phyloP scores from a whole-genome alignment of 495 filamentous ascomycete genomes.

The Massariosphaeria phaeospora region DNA sequence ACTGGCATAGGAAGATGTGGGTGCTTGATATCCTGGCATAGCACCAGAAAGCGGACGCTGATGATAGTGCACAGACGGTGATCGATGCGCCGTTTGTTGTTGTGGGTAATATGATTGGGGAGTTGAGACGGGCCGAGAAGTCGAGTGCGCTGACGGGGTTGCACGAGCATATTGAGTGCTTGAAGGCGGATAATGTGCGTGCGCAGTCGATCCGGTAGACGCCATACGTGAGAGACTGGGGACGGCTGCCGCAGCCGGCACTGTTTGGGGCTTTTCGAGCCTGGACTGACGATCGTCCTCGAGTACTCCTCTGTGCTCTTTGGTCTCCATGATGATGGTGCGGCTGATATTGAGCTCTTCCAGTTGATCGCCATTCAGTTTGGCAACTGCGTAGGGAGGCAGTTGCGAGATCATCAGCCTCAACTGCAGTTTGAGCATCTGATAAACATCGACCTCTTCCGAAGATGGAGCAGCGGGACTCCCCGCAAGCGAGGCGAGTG shows the following conservation, averaged over 20 bases:
- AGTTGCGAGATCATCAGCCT: constrained; percentile 65
- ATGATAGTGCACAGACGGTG: constrained; percentile 31
- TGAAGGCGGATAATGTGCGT: constrained; percentile 21
- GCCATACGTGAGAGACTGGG: constrained; percentile 20
- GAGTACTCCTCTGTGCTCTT: constrained; percentile 73
- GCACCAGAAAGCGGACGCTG: constrained; percentile 21
- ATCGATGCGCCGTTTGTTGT: constrained; percentile 30
- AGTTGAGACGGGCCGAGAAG: constrained; percentile 15
- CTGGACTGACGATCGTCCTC: constrained; percentile 68
- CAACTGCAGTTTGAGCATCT: constrained; percentile 68
- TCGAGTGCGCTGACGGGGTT: constrained; percentile 21
- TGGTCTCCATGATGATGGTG: constrained; percentile 67
- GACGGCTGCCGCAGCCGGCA: constrained; percentile 28
- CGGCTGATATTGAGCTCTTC: constrained; percentile 76
- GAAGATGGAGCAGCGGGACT: constrained; percentile 51
- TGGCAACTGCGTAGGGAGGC: constrained; percentile 81
- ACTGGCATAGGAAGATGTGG: constrained; percentile 11
- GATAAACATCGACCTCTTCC: constrained; percentile 68
- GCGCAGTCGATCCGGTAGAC: constrained; percentile 13
- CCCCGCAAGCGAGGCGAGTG: constrained; percentile 45
- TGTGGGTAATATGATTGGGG: constrained; percentile 35
- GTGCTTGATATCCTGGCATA: constrained; percentile 24
- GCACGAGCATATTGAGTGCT: constrained; percentile 37
- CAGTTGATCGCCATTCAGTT: constrained; percentile 77
- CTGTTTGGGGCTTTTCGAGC: constrained; percentile 33